A percentile compares a stretch with the other conserved stretches of the same genome.
Conservation (phyloP, 1,284 basidiomycete species). For the Kalmanozyma brasiliensis region DNA sequence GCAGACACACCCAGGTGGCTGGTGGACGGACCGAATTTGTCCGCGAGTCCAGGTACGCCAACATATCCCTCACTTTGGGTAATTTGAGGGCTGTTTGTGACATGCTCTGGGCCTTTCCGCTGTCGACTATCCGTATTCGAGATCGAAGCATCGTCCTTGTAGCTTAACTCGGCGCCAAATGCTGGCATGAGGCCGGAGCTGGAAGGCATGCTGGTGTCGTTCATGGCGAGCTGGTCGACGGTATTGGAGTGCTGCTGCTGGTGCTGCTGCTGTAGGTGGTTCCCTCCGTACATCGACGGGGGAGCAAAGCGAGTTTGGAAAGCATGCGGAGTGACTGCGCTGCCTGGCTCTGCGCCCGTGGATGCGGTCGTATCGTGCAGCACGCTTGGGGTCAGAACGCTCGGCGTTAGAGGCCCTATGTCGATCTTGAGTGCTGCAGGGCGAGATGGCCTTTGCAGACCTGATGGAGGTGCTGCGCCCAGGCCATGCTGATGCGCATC, state of each 20-base stretch:
- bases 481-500: slow-evolving; percentile 4
- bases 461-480: slow-evolving; percentile 1
- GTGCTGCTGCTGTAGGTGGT: slow-evolving; percentile 17
- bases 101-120: slow-evolving; percentile 1
- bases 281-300: slow-evolving; percentile 24
- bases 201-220: slow-evolving; percentile 15
- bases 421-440: slow-evolving; percentile 44
- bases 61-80: slow-evolving; percentile 15
- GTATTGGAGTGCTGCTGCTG: slow-evolving; percentile 16
- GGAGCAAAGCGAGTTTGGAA: slow-evolving; percentile 39
- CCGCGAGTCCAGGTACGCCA: slow-evolving; percentile 24
- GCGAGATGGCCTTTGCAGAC: slow-evolving; percentile 21
- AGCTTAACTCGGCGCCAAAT: slow-evolving; percentile 36
- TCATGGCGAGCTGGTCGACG: background rate
- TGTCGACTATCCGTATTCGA: slow-evolving; percentile 4
- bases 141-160: slow-evolving; percentile 1
- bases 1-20: slow-evolving; percentile 32
- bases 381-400: slow-evolving; percentile 5
- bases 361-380: slow-evolving; percentile 1
- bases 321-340: slow-evolving; percentile 23
- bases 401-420: too few species aligned
- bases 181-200: slow-evolving; percentile 37
- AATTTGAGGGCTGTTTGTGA: slow-evolving; percentile 10
- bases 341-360: slow-evolving; percentile 6
- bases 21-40: slow-evolving; percentile 18